Evolutionary conservation across 2,329 filamentous ascomycete species (phyloP).

Genomic region (Verticillium dahliae): DNA sequence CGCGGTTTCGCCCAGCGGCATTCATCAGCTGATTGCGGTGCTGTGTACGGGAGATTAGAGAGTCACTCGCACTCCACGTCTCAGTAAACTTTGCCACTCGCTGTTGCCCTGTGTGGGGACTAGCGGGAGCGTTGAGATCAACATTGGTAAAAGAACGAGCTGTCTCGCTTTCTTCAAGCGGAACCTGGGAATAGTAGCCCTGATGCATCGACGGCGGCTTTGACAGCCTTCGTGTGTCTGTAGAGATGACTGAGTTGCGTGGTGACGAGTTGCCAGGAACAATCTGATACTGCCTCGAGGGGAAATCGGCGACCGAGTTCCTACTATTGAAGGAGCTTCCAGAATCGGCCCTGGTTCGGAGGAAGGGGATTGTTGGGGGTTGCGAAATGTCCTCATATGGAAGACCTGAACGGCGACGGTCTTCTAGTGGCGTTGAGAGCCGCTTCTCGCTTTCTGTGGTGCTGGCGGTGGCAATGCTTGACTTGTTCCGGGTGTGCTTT

Average conservation of each 20-base stretch:
- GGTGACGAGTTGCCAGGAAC: conserved; percentile 30
- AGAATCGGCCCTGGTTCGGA: conserved; percentile 66
- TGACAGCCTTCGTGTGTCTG: conserved; percentile 41
- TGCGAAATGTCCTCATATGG: conserved; percentile 38
- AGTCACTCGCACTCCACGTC: conserved; percentile 48
- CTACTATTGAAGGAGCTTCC: conserved; percentile 47
- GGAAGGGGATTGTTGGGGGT: conserved; percentile 64
- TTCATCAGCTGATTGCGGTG: conserved; percentile 40
- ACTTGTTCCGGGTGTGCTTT: conserved; percentile 70
- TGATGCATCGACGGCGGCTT: conserved; percentile 26
- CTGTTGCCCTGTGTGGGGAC: conserved; percentile 16
- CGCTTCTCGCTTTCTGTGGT: conserved; percentile 52
- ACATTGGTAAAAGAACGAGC: conserved; percentile 4
- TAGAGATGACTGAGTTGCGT: conserved; percentile 34
- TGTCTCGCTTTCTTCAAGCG: conserved; percentile 29
- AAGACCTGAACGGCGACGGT: conserved; percentile 33
- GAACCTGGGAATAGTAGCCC: conserved; percentile 43
- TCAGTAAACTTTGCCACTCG: conserved; percentile 44
- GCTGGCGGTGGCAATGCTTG: conserved; percentile 41
- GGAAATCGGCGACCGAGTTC: conserved; percentile 48
- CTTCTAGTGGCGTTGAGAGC: conserved; percentile 38
- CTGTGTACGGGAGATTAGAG: conserved; percentile 46
- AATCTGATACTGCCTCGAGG: conserved; percentile 50
- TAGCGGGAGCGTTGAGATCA: conserved; percentile 3
- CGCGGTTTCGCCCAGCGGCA: conserved; percentile 21